Evolutionary conservation across 2,329 filamentous ascomycete species (phyloP), one percentile per base, ranked within the genome.

Genomic region (Pyricularia sp.): DNA sequence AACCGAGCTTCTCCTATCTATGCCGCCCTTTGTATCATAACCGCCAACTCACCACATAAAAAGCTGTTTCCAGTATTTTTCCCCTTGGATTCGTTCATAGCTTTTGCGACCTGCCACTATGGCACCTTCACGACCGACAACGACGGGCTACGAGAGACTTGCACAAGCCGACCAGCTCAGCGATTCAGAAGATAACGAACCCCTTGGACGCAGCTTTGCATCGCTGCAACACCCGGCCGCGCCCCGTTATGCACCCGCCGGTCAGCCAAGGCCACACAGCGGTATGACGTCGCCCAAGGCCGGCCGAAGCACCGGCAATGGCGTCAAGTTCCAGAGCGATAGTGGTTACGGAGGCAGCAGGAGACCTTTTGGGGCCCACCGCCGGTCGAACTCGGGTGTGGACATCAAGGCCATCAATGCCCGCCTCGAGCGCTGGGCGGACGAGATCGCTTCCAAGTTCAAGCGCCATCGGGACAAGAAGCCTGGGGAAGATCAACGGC

Each of bases 401-500:
- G 94, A 99, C 73, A 90, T 99, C 73, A 97, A 97, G 75, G 94
- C 94, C 66, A 97, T 99, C 77, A 99, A 99, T 76, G 93, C 93
- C 66, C 84, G 94, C 28, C 80, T 99, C 30, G 94, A 99, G 77
- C 84, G 90, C 73, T 99, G 94, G 94, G 94, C 94, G 19, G 94
- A 97, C 71, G 94, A 99, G 78, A 97, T 99, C 72, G 93, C 94
- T 33, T 90, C 91, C 70, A 94, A 96, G 71, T 97, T 99, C 83
- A 97, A 96, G 79, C 90, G 93, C 68, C 82, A 84, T 70, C 88
- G 87, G 71, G 86, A 88, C 64, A 91, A 87, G 73, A 89, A 88
- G 62, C 78, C 74, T 10, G 80, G 87, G 60, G 90, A 96, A 69
- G 91, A 96, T 70, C 91, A 96, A 75, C 88, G 88, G 65, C 81